A percentile compares a stretch with the other conserved stretches of the same genome.
Evolutionary conservation across 2,329 filamentous ascomycete genomes (phyloP).

Genomic region (Penicillium sp.): DNA sequence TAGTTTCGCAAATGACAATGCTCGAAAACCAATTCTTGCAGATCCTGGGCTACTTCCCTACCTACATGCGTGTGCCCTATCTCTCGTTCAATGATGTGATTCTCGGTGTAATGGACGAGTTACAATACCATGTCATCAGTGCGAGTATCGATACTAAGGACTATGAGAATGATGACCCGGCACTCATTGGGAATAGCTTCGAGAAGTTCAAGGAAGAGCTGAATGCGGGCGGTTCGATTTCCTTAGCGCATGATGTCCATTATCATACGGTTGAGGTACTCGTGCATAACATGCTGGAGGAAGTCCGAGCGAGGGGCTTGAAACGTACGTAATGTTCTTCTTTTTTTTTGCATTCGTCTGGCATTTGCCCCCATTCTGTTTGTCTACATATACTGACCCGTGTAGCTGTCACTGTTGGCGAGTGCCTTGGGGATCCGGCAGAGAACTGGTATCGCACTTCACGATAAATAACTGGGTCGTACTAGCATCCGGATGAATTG

Average conservation of each 20-base stretch:
- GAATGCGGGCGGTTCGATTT: conserved; percentile 36
- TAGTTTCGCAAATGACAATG: conserved; percentile 45
- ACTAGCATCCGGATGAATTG: no score
- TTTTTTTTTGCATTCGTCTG: no score
- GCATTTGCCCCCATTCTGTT: no score
- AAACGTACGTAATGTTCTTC: conserved; percentile 24
- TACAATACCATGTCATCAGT: conserved; percentile 52
- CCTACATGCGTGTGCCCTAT: conserved; percentile 55
- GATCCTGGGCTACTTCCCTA: conserved; percentile 50
- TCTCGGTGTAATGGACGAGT: conserved; percentile 40
- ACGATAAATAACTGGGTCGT: neutral
- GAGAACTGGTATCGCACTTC: conserved; percentile 56
- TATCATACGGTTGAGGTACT: conserved; percentile 37
- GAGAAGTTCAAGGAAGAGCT: conserved; percentile 38
- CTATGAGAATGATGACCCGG: conserved; percentile 40
- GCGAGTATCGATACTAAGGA: conserved; percentile 51
- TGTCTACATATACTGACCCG: no score
- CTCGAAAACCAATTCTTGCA: conserved; percentile 45
- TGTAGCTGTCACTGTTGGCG: conserved; percentile 58
- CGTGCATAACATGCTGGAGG: conserved; percentile 38
- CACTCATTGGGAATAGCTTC: conserved; percentile 33
- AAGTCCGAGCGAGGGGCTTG: conserved; percentile 48
- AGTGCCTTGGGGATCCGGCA: conserved; percentile 60
- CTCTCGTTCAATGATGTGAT: conserved; percentile 39
- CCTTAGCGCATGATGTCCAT: conserved; percentile 45